Evolutionary conservation across 1,284 basidiomycete genomes (phyloP).

Genomic region (Tilletia indica): DNA sequence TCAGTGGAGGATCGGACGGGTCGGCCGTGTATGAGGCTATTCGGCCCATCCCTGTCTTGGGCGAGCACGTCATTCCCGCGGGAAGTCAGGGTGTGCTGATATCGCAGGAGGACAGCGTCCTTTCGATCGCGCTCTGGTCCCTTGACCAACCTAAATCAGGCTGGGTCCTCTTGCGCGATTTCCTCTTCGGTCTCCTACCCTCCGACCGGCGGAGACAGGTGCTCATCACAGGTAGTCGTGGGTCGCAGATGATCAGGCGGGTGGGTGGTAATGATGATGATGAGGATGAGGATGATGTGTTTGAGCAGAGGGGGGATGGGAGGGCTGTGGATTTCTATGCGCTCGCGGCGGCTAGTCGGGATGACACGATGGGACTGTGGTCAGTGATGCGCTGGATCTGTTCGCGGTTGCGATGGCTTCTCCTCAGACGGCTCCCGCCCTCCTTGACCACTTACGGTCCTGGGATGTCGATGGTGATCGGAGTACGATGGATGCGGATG

Average conservation of each 20-base stretch:
- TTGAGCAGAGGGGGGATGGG: background rate
- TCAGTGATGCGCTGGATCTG: background rate
- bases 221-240: background rate
- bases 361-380: background rate
- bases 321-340: background rate
- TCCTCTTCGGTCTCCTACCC: slow-evolving; percentile 58
- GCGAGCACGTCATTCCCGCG: slow-evolving; percentile 67
- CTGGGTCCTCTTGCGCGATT: slow-evolving; percentile 76
- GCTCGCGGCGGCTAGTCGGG: background rate
- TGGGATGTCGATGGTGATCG: too few relatives aligned
- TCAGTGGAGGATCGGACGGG: slow-evolving; percentile 64
- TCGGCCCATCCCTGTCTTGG: slow-evolving; percentile 70
- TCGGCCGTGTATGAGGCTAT: slow-evolving; percentile 68
- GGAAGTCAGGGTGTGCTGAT: slow-evolving; percentile 71
- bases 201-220: too few relatives aligned
- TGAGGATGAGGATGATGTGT: background rate
- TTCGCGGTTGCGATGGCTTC: background rate
- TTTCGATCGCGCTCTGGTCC: slow-evolving; percentile 75
- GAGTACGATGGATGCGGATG: too few relatives aligned
- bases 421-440: background rate
- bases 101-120: slow-evolving; percentile 65
- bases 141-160: slow-evolving; percentile 68
- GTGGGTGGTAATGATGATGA: background rate
- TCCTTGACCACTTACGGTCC: background rate
- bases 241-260: background rate